Percentiles rank a stretch among this genome's conserved stretches.
These are phyloP conservation scores for Vitis riparia DNA, from an alignment of 164 flowering plant species.

Conservation along the genomic window DNA sequence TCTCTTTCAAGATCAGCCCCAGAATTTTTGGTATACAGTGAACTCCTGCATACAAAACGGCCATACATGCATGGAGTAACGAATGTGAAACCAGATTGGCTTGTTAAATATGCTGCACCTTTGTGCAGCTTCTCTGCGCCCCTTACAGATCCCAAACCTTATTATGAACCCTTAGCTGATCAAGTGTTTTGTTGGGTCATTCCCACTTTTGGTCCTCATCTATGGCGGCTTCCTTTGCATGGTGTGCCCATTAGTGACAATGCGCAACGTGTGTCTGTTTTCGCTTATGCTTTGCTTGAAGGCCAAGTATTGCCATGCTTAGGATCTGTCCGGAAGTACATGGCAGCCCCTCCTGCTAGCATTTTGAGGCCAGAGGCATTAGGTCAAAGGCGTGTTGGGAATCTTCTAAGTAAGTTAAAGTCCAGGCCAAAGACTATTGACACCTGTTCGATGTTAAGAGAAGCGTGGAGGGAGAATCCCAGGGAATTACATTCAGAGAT, in stretches of 20 bases:
- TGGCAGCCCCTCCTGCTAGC: constrained; percentile 61
- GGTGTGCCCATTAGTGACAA: constrained; percentile 44
- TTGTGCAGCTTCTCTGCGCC: constrained; percentile 73
- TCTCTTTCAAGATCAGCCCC: constrained; percentile 67
- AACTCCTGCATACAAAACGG: constrained; percentile 64
- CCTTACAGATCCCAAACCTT: constrained; percentile 69
- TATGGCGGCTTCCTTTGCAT: constrained; percentile 77
- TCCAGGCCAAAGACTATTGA: constrained; percentile 36
- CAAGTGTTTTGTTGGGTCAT: constrained; percentile 54
- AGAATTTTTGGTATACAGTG: constrained; percentile 82
- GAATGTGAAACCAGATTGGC: constrained; percentile 79
- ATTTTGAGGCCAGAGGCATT: constrained; percentile 62
- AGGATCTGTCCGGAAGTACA: constrained; percentile 32
- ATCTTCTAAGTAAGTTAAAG: constrained; percentile 55
- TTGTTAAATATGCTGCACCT: constrained; percentile 60
- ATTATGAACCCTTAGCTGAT: constrained; percentile 61
- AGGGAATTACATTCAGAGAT: constrained; percentile 53
- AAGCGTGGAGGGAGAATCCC: constrained; percentile 68
- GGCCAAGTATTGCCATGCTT: constrained; percentile 89
- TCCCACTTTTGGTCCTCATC: constrained; percentile 73
- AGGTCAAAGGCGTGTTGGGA: constrained; percentile 75
- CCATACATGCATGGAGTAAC: constrained; percentile 95
- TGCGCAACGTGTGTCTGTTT: constrained; percentile 47
- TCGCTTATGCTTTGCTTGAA: constrained; percentile 78
- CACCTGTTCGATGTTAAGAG: constrained; percentile 53